Evolutionary conservation across 2,329 filamentous ascomycete genomes (phyloP).

Genomic region (Geosmithia flava): DNA sequence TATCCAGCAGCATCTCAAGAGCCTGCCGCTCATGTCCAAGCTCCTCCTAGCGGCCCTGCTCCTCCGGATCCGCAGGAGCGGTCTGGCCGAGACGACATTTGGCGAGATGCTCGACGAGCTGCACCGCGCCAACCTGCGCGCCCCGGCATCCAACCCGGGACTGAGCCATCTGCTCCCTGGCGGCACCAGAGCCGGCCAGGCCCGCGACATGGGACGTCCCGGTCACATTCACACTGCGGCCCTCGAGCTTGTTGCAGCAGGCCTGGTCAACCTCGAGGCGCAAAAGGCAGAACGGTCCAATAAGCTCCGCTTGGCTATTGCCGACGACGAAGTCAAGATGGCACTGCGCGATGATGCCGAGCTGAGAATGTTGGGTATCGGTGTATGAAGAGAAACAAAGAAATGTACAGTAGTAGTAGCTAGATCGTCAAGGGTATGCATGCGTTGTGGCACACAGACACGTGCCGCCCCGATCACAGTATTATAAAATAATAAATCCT

Average conservation of each 20-base stretch:
- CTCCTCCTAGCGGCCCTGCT: conserved; percentile 76
- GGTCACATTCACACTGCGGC: conserved; percentile 55
- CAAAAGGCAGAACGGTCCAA: conserved; percentile 74
- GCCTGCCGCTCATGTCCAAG: conserved; percentile 71
- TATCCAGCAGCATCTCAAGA: conserved; percentile 76
- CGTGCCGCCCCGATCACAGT: neutral
- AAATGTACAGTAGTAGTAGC: conserved; percentile 1
- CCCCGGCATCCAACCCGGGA: conserved; percentile 20
- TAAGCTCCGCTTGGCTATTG: conserved; percentile 74
- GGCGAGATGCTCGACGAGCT: conserved; percentile 80
- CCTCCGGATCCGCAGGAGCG: conserved; percentile 66
- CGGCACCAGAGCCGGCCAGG: conserved; percentile 12
- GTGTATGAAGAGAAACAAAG: conserved; percentile 14
- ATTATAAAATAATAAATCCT: neutral
- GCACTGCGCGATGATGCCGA: conserved; percentile 83
- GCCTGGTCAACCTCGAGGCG: conserved; percentile 74
- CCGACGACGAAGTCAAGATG: conserved; percentile 81
- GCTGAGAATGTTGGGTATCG: conserved; percentile 65
- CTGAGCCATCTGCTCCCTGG: conserved; percentile 21
- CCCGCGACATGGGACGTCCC: conserved; percentile 10
- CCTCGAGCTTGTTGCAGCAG: conserved; percentile 74
- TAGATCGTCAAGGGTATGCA: neutral
- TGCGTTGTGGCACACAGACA: neutral
- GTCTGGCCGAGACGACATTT: conserved; percentile 75
- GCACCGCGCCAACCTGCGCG: conserved; percentile 23